A percentile compares a stretch with the other conserved stretches of the same genome.
phyloP scores from a whole-genome alignment of 2,329 filamentous ascomycete genomes.

The Neonectria hederae region DNA sequence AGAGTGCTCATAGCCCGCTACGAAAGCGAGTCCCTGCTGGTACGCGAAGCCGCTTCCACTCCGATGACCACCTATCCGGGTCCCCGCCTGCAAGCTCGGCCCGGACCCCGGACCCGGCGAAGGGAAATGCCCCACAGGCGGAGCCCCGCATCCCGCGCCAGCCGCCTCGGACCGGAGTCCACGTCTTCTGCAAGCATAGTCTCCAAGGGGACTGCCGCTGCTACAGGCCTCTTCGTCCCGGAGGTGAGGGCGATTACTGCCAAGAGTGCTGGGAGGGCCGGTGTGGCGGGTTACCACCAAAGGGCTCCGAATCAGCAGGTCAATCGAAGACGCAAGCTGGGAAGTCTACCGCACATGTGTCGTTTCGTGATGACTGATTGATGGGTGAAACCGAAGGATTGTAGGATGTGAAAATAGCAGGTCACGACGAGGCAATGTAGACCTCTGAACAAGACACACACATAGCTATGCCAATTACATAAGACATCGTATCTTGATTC shows the following conservation, averaged over 20 bases:
- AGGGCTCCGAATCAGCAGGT: constrained; percentile 13
- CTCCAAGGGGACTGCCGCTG: constrained; percentile 32
- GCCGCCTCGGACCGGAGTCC: constrained; percentile 26
- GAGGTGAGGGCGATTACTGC: constrained; percentile 35
- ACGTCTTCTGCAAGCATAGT: constrained; percentile 35
- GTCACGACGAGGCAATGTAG: background rate
- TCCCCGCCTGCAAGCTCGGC: background rate
- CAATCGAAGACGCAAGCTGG: constrained; percentile 5
- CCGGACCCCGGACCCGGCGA: constrained; percentile 7
- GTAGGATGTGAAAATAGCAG: background rate
- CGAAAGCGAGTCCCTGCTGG: background rate
- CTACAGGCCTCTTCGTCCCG: constrained; percentile 18
- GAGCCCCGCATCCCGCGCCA: constrained; percentile 20
- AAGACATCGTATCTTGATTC: constrained; percentile 17
- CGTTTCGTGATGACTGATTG: background rate
- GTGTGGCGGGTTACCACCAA: constrained; percentile 28
- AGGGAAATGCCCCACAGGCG: background rate
- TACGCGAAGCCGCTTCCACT: background rate
- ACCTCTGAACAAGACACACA: background rate
- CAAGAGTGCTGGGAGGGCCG: constrained; percentile 36
- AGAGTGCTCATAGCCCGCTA: background rate
- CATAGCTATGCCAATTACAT: background rate
- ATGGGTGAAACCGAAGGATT: background rate
- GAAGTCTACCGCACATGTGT: background rate
- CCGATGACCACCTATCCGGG: background rate